phyloP scores from a whole-genome alignment of 2,329 filamentous ascomycete species.

The Tolypocladium tropicale region DNA sequence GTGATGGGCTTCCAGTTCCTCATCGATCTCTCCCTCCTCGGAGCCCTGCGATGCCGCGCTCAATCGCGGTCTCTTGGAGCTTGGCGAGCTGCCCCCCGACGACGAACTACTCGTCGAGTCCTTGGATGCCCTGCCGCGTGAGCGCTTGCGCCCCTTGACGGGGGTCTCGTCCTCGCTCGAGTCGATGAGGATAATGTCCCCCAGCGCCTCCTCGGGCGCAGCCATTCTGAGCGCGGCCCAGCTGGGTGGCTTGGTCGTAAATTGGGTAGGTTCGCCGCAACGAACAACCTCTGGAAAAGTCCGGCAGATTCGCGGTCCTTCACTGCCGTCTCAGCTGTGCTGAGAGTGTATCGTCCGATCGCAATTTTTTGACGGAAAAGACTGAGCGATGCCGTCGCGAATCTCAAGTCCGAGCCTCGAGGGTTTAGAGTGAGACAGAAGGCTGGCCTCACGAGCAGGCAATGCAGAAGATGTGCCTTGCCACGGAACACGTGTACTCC shows the following conservation, averaged over 20 bases:
- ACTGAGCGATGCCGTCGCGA: too few species aligned
- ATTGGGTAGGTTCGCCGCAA: too few species aligned
- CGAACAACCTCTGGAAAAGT: neutral
- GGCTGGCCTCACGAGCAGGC: neutral
- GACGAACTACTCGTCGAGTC: neutral
- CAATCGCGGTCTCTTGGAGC: conserved; percentile 10
- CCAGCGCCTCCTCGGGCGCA: conserved; percentile 4
- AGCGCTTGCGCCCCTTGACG: neutral
- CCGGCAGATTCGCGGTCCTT: neutral
- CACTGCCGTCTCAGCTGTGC: neutral
- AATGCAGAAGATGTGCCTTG: neutral
- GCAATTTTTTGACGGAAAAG: neutral
- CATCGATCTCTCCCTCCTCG: conserved; percentile 24
- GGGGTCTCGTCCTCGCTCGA: neutral
- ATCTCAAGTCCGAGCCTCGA: too few species aligned
- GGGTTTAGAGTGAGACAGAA: too few species aligned
- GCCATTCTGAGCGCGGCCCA: conserved; percentile 5
- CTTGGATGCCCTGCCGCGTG: neutral
- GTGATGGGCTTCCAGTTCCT: conserved; percentile 5
- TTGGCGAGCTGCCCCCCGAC: conserved; percentile 1
- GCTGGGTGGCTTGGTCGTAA: neutral
- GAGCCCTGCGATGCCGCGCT: conserved; percentile 8
- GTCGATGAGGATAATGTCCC: conserved; percentile 11
- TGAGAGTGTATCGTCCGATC: neutral
- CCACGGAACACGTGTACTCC: neutral